Evolutionary conservation across 306 rosid genomes (phyloP), one percentile per base, ranked within the genome.

Genomic region (Begonia fuchsioides): DNA sequence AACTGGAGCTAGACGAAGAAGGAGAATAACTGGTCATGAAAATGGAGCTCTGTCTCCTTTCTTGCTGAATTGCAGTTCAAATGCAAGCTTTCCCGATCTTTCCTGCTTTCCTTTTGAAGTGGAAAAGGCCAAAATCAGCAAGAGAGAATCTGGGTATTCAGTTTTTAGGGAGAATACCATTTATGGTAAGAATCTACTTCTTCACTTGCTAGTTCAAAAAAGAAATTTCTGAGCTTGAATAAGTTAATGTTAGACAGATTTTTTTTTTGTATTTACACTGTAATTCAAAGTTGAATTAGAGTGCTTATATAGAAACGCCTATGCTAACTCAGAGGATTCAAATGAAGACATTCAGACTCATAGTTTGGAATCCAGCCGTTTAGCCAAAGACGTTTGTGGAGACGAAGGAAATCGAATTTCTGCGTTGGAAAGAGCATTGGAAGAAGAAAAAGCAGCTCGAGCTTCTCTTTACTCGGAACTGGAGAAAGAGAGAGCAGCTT

Each of bases 401-500:
- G 69, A 76, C 63, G 79, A 69, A 68, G 63, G 17, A 41, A 63
- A 64, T 40, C 50, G 12, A 15, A 43, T 79, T 51, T 67, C 64
- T 61, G 55, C 61, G 63, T 71, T 79, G 78, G 83, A 85, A 70
- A 55, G 58, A 47, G 78, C 75, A 12, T 72, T 86, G 2, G 73
- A 67, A 53, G 80, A 80, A 73, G 98, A 75, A 74, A 81, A 19
- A 64, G 60, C 75, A 13, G 82, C 83, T 44, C 72, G 60, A 41
- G 73, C 76, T 48, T 58, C 76, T 66, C 93, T 92, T 43, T 77
- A 54, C 76, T 49, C 77, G 44, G 99, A 92, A 75, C 83, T 92
- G 56, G 99, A 92, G 71, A 72, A 92, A 76, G 99, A 86, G 83
- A 75, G 93, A 74, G 83, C 93, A 56, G 87, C 99, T 13, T 77